Evolutionary conservation across 305 asterid species (phyloP), one percentile per base, ranked within the genome.

Genomic region (Coffea humblotiana): DNA sequence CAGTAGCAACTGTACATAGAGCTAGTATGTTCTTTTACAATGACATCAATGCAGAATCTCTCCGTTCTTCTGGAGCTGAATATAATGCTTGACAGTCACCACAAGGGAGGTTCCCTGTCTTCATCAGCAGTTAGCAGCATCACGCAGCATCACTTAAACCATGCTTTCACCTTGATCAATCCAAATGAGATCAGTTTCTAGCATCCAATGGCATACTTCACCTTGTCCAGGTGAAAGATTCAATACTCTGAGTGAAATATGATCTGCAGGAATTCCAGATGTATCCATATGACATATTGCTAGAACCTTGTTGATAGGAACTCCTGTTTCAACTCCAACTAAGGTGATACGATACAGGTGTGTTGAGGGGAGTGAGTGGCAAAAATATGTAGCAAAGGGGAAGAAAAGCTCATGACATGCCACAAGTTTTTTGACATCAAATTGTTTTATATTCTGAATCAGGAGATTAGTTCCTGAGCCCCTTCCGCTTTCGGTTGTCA

Each of bases 281-380:
- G 86, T 83, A 75, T 83, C 83, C 86, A 79, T 79, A 72, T 83
- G 83, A 75, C 81, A 79, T 45, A 79, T 68, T 64, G 70, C 83
- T 23, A 75, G 49, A 52, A 77, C 77, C 23, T 3, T 79, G 32
- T 83, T 76, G 16, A 63, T 77, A 32, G 48, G 43, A 71, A 0
- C 76, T 43, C 21, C 60, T n/a, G 77, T 79, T 43, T 75, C 25
- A 75, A 73, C 48, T 11, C 75, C 75, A 63, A 61, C 63, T 35
- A 83, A 61, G 7, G 76, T 83, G 69, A 79, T 80, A 40, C 27
- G 64, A 58, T 79, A 83, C 12, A 83, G 73, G 8, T 63, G 65
- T 47, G 81, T 75, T 16, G 86, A 70, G 35, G 81, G 45, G 37
- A 83, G 58, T 43, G 48, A 71, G 58, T 83, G 86, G 43, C 84